Evolutionary conservation across 75 land plant genomes (phyloP), one percentile per base, ranked within the genome.

Genomic region (Isoetes taiwanensis): DNA sequence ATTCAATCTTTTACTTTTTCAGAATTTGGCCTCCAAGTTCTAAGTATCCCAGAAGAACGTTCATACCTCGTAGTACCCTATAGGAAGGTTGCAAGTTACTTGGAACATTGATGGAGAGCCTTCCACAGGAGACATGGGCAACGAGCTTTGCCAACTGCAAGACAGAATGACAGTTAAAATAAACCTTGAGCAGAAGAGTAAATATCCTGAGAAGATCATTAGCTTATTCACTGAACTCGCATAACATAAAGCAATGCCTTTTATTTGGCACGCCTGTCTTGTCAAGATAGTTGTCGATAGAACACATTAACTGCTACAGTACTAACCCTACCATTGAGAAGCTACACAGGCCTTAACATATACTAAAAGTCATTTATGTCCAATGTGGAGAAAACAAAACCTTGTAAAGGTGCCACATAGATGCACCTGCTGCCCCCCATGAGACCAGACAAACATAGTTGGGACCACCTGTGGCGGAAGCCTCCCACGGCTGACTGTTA

Each of bases 41-140:
- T 26, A 3, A 28, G 1, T 1, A 5, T 14, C 28, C 1, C 34
- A 41, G 20, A 40, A n/a, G 20, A 46, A 46, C 34, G 29, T 31
- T 34, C 42, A 58, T 40, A 89, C 96, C 93, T 90, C 85, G 54
- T 90, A 82, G 34, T 68, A 78, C 5, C 96, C 96, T 11, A 85
- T 84, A 2, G 76, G 24, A 46, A 90, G 39, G 54, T 64, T 78
- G 60, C 65, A 90, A 41, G 79, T 54, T 52, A 64, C 72, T 71
- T 82, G 94, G 53, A 82, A 90, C 1, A 86, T 82, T n/a, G 78
- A 75, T 34, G 94, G 81, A 35, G 77, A 80, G 19, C 86, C 86
- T 62, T 90, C 87, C 6, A 86, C 73, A n/a, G 79, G 84, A 21
- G 88, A 65, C 84, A 90, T 87, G 9, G 72, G 80, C 29, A 80